These are phyloP conservation scores for Rhizomucor pusillus DNA, from an alignment of 371 early-diverging fungal genomes.

Conservation along the genomic window DNA sequence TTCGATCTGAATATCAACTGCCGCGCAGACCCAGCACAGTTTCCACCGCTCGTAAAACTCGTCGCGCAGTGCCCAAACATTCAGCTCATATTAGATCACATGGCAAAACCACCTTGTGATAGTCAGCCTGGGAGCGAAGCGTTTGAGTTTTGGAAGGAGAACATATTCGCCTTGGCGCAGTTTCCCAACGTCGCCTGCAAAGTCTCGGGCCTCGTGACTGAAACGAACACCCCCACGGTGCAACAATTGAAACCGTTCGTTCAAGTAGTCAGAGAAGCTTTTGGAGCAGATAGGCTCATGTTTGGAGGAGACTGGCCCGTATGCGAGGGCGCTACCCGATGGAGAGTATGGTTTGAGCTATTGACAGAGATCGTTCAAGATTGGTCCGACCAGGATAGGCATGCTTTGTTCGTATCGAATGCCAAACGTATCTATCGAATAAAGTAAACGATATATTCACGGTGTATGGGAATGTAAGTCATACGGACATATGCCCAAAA, in stretches of 20 bases:
- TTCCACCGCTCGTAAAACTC: conserved; percentile 30
- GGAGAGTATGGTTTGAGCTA: conserved; percentile 34
- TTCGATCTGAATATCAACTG: conserved; percentile 44
- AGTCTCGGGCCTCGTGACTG: conserved; percentile 40
- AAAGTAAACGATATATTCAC: no score
- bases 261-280: conserved; percentile 26
- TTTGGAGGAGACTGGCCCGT: conserved; percentile 51
- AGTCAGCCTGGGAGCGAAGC: conserved; percentile 19
- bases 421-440: conserved; percentile 23
- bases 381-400: conserved; percentile 33
- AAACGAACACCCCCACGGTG: conserved; percentile 12
- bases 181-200: conserved; percentile 37
- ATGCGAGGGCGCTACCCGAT: conserved; percentile 16
- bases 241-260: conserved; percentile 35
- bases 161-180: conserved; percentile 20
- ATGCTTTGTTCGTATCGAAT: conserved; percentile 35
- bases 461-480: no score
- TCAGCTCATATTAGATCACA: conserved; percentile 45
- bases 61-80: conserved; percentile 38
- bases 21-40: conserved; percentile 33
- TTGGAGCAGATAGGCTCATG: conserved; percentile 43
- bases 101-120: conserved; percentile 49
- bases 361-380: conserved; percentile 19
- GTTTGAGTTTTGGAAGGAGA: conserved; percentile 31
- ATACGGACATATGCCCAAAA: no score